Evolutionary conservation across 257 asterid genomes (phyloP).

Genomic region (Voacanga thouarsii): DNA sequence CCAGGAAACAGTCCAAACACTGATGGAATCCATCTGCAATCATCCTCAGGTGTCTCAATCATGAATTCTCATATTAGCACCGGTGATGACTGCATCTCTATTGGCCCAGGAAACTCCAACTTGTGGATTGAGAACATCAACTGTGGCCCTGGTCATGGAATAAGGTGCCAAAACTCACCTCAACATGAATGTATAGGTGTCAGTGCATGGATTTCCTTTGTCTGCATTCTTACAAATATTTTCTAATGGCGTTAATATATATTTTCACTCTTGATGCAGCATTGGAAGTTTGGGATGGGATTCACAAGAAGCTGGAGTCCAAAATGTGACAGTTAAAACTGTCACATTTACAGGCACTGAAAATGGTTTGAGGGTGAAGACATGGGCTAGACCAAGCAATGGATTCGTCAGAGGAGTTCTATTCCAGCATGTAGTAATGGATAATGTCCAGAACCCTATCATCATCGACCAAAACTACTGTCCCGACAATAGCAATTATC

Average conservation of each 20-base stretch:
- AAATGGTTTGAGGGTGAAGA: slow-evolving; percentile 6
- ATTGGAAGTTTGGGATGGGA: slow-evolving; percentile 11
- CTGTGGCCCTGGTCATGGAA: slow-evolving; percentile 24
- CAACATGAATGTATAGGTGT: no score
- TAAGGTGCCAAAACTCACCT: neutral
- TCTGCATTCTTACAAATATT: no score
- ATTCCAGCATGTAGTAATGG: neutral
- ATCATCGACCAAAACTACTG: neutral
- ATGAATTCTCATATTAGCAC: slow-evolving; percentile 3
- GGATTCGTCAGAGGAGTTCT: slow-evolving; percentile 1
- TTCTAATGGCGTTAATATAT: neutral
- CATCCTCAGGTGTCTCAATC: slow-evolving; percentile 3
- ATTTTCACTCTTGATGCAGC: neutral
- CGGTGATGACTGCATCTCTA: slow-evolving; percentile 11
- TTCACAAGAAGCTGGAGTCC: neutral
- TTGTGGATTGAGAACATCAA: slow-evolving; percentile 10
- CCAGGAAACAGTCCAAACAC: slow-evolving; percentile 15
- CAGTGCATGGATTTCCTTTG: neutral
- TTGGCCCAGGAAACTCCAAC: neutral
- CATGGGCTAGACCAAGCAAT: slow-evolving; percentile 7
- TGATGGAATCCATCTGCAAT: slow-evolving; percentile 15
- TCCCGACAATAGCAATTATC: neutral
- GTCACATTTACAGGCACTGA: neutral
- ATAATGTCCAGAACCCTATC: neutral
- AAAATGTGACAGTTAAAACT: neutral